These are phyloP conservation scores for Euphorbia corollata DNA, from an alignment of 441 rosid species.

Conservation along the genomic window DNA sequence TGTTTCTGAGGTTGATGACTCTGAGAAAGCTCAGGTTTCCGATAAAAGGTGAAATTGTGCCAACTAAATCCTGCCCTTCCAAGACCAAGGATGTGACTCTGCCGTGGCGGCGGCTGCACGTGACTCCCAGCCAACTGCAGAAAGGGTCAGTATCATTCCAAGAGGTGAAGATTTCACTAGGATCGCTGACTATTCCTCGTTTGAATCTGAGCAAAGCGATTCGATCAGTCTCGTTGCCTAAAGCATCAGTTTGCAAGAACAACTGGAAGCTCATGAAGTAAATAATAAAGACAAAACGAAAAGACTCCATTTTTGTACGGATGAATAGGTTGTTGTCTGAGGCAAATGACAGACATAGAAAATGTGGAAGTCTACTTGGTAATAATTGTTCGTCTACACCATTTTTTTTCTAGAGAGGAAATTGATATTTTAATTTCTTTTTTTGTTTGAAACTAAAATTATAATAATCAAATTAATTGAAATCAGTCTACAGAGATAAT, in stretches of 20 bases:
- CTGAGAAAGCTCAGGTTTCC: slow-evolving; percentile 20
- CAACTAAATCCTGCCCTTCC: slow-evolving; percentile 5
- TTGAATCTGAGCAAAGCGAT: slow-evolving; percentile 14
- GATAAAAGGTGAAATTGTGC: slow-evolving; percentile 15
- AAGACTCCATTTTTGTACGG: background rate
- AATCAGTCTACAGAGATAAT: no score
- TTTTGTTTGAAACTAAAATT: background rate
- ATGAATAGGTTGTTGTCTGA: background rate
- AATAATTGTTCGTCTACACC: no score
- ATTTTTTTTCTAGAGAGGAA: background rate
- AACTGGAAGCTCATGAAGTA: background rate
- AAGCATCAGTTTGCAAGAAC: background rate
- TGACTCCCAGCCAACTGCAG: slow-evolving; percentile 13
- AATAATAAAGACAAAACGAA: background rate
- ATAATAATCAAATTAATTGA: background rate
- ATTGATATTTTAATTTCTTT: background rate
- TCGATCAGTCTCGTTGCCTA: slow-evolving; percentile 6
- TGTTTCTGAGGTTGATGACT: slow-evolving; percentile 13
- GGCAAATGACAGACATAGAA: background rate
- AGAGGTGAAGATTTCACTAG: background rate
- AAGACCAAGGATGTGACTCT: slow-evolving; percentile 10
- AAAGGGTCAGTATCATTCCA: slow-evolving; percentile 8
- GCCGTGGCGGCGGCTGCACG: background rate
- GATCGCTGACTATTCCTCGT: slow-evolving; percentile 2
- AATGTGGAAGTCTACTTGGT: no score